Evolutionary conservation across 768 basidiomycete species (phyloP).

Genomic region (Nevesoporus exiguus): DNA sequence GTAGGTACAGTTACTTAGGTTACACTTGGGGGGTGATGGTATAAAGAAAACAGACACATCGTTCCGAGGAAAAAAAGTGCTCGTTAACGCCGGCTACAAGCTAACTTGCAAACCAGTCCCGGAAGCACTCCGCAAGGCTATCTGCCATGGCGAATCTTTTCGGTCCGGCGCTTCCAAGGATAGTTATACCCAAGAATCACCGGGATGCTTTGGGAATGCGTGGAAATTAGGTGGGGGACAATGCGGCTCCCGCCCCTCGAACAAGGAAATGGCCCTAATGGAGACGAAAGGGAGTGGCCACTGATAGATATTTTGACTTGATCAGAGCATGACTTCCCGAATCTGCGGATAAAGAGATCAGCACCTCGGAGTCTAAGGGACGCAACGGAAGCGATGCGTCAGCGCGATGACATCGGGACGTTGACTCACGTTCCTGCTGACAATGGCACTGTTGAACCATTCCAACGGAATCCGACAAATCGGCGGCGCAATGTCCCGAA

Average conservation of each 20-base stretch:
- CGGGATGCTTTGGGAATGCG: not conserved
- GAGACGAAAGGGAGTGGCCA: not conserved
- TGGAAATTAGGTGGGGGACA: not conserved
- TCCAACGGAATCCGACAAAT: not conserved
- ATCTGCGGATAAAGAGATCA: slow-evolving; percentile 35
- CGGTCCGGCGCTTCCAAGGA: not conserved
- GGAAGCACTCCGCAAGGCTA: not conserved
- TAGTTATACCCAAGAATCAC: not conserved
- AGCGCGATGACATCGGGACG: slow-evolving; percentile 1
- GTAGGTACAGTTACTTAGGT: not conserved
- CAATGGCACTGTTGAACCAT: slow-evolving; percentile 47
- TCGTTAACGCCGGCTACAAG: not conserved
- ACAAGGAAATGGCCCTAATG: not conserved
- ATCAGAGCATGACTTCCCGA: slow-evolving; percentile 50
- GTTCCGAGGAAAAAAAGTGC: not conserved
- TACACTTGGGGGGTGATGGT: not conserved
- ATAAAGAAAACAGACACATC: not conserved
- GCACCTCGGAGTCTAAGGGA: not conserved
- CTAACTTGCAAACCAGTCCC: not conserved
- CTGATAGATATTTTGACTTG: not conserved
- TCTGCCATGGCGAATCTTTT: not conserved
- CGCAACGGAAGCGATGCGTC: not conserved
- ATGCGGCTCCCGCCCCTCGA: not conserved
- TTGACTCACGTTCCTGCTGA: slow-evolving; percentile 66
- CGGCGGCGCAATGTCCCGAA: slow-evolving; percentile 10